Conservation (phyloP, 2,329 filamentous ascomycete genomes). For the Chalara sp. region DNA sequence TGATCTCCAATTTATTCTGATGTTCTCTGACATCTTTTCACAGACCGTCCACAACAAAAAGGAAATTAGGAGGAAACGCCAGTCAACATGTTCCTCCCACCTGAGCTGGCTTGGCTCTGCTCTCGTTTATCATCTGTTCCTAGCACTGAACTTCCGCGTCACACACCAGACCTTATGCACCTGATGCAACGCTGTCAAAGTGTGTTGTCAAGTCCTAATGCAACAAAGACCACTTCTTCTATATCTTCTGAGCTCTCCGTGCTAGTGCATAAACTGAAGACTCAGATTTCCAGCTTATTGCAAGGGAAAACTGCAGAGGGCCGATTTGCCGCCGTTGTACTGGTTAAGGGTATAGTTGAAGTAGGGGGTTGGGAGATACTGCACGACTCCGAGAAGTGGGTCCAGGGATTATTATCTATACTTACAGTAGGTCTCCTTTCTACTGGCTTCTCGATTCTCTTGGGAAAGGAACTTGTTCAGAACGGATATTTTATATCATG, state of each 20-base stretch:
- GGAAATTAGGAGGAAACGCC: too few relatives aligned
- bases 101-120: slow-evolving; percentile 59
- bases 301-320: slow-evolving; percentile 69
- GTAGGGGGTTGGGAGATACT: slow-evolving; percentile 80
- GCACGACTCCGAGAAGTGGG: slow-evolving; percentile 63
- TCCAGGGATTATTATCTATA: slow-evolving; percentile 66
- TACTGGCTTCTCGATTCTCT: not conserved
- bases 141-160: slow-evolving; percentile 64
- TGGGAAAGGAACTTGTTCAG: not conserved
- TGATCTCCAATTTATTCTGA: too few relatives aligned
- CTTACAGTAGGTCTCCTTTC: slow-evolving; percentile 48
- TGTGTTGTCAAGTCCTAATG: slow-evolving; percentile 56
- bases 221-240: slow-evolving; percentile 53
- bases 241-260: slow-evolving; percentile 47
- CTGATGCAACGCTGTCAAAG: slow-evolving; percentile 50
- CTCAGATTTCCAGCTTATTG: slow-evolving; percentile 68
- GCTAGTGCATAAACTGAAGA: slow-evolving; percentile 77
- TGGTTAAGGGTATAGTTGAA: slow-evolving; percentile 78
- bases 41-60: too few relatives aligned
- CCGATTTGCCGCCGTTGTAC: slow-evolving; percentile 68
- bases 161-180: slow-evolving; percentile 62
- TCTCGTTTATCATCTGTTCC: slow-evolving; percentile 66
- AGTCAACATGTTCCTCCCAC: slow-evolving; percentile 31
- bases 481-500: too few relatives aligned
- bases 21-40: too few relatives aligned